Evolutionary conservation across 805 yeast species (phyloP).

Genomic region (Metschnikowia drakensbergensis): DNA sequence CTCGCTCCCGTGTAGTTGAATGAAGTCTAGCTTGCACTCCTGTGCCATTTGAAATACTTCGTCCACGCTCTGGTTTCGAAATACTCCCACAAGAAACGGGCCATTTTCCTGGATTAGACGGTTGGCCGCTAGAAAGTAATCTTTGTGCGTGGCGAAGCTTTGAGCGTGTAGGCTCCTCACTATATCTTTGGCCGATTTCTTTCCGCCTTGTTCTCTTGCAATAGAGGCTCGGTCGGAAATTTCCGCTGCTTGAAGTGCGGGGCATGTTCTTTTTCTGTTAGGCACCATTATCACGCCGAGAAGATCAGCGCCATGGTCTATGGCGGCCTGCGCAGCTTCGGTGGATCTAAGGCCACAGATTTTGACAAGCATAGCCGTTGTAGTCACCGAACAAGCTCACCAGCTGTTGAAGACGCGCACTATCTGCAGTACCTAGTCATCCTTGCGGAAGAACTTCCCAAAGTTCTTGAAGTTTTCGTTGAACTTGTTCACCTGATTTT

Average conservation of each 20-base stretch:
- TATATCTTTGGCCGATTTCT: constrained; percentile 20
- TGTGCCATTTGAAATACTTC: constrained; percentile 48
- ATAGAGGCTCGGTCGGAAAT: constrained; percentile 27
- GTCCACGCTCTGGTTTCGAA: constrained; percentile 71
- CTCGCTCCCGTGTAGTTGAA: constrained; percentile 80
- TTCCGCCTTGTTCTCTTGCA: constrained; percentile 17
- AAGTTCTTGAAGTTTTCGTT: constrained; percentile 64
- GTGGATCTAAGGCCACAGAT: constrained; percentile 75
- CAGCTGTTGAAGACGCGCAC: background rate
- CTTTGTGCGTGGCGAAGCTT: constrained; percentile 15
- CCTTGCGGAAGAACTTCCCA: constrained; percentile 50
- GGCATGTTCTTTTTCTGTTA: constrained; percentile 65
- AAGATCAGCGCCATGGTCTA: constrained; percentile 67
- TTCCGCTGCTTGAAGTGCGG: constrained; percentile 24
- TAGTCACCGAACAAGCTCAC: background rate
- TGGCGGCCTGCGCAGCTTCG: constrained; percentile 69
- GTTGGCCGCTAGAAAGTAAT: constrained; percentile 30
- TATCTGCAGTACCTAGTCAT: constrained; percentile 13
- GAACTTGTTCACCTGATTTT: constrained; percentile 57
- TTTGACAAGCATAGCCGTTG: constrained; percentile 50
- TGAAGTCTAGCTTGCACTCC: constrained; percentile 60
- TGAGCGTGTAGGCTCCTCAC: constrained; percentile 12
- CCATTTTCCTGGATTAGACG: constrained; percentile 40
- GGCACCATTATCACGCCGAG: constrained; percentile 90
- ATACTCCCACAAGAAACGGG: constrained; percentile 83